Conservation (phyloP, 805 yeast species). For the Barnettozyma sucrosica region DNA sequence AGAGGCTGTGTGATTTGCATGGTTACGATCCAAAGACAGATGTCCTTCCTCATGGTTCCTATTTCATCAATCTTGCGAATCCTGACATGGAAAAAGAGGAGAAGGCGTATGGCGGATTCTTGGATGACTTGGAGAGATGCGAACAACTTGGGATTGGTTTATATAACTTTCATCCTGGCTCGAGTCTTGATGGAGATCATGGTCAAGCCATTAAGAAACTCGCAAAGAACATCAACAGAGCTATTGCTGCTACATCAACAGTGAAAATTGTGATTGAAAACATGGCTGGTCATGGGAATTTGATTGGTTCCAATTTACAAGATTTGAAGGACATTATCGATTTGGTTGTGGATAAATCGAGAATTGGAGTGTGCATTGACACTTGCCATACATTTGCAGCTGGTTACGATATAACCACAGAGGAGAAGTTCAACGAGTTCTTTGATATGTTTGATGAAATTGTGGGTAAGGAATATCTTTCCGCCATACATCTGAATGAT, state of each 20-base stretch:
- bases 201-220: slow-evolving; percentile 55
- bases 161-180: slow-evolving; percentile 93
- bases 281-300: slow-evolving; percentile 96
- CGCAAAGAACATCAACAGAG: slow-evolving; percentile 76
- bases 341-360: slow-evolving; percentile 65
- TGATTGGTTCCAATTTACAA: slow-evolving; percentile 75
- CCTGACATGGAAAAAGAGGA: slow-evolving; percentile 77
- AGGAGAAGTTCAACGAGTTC: slow-evolving; percentile 52
- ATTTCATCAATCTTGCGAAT: slow-evolving; percentile 86
- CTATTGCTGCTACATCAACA: slow-evolving; percentile 62
- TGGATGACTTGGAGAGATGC: slow-evolving; percentile 85
- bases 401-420: slow-evolving; percentile 78
- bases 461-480: slow-evolving; percentile 69
- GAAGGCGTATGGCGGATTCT: slow-evolving; percentile 68
- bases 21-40: slow-evolving; percentile 73
- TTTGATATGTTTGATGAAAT: slow-evolving; percentile 71
- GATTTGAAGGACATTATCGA: slow-evolving; percentile 74
- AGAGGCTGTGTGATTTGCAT: slow-evolving; percentile 50
- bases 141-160: slow-evolving; percentile 78
- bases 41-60: slow-evolving; percentile 90
- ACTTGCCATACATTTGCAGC: slow-evolving; percentile 97
- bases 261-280: slow-evolving; percentile 91
- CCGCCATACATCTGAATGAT: slow-evolving; percentile 86
- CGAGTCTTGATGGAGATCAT: slow-evolving; percentile 71
- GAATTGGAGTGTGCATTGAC: slow-evolving; percentile 96